Evolutionary conservation across 768 basidiomycete species (phyloP), one percentile per base, ranked within the genome.

Genomic region (Tremella yokohamensis): DNA sequence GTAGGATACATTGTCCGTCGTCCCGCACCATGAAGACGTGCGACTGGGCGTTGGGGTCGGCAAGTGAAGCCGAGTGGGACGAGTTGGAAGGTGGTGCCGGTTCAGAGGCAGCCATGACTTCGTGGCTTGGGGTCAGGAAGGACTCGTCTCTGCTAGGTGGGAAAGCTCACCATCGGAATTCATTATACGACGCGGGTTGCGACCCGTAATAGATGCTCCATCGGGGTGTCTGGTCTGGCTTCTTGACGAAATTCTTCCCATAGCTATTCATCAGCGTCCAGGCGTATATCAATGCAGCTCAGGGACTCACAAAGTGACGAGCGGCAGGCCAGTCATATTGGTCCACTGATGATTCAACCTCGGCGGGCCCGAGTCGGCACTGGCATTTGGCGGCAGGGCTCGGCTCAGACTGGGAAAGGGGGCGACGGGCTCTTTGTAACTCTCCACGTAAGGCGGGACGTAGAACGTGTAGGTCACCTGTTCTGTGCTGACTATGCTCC

Each of bases 401-500:
- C 63, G 51, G 34, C 47, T 55, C 12, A 65, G 51, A 8, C 19
- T 52, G 1, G 74, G 70, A 39, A 70, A 67, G 4, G 70, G 72
- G 2, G 72, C 65, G 34, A 70, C 40, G 3, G 74, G 72, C 25
- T 64, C 58, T 11, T 29, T 40, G 24, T 61, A 42, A 3, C 53
- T 49, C 2, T 44, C 25, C 26, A 63, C 60, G 22, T 68, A 57
- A 9, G 51, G 65, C 2, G 70, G 70, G 13, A 73, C 57, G 52
- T 64, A 73, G 56, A 73, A 74, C 0, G 69, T 70, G 34, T 74
- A 74, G 6, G 66, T 62, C 22, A 59, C 62, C 40, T 69, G 66
- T 42, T 76, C 74, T 18, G 72, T 72, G 8, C 61, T 58, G 49
- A 76, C 69, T 52, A 76, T 74, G 39, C 65, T 74, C 74, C 69